Evolutionary conservation across 1,139 yeast genomes (phyloP).

Genomic region (Candida labiduridarum): DNA sequence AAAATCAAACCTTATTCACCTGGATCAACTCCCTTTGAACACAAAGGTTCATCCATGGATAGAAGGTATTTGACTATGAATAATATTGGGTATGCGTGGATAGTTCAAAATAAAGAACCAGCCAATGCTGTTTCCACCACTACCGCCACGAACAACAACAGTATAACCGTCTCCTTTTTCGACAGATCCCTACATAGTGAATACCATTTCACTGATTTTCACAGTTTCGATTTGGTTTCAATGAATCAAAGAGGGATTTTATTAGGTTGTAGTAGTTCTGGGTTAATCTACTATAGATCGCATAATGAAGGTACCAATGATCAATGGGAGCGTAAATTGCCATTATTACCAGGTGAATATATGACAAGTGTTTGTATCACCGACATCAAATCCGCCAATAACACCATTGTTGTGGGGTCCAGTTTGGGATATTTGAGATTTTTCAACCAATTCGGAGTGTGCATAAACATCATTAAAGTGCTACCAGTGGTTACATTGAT

Average conservation of each 20-base stretch:
- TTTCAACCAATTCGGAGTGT: conserved; percentile 44
- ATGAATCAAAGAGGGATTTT: conserved; percentile 68
- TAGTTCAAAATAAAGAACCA: conserved; percentile 51
- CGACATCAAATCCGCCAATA: conserved; percentile 22
- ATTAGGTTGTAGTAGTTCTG: conserved; percentile 50
- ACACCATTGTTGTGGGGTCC: conserved; percentile 46
- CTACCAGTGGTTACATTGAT: conserved; percentile 43
- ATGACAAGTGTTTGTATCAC: conserved; percentile 40
- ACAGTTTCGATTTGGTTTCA: conserved; percentile 74
- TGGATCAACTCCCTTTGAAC: conserved; percentile 75
- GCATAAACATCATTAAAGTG: conserved; percentile 41
- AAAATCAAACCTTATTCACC: conserved; percentile 55
- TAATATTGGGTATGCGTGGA: conserved; percentile 79
- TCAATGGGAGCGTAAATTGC: conserved; percentile 46
- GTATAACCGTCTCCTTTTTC: conserved; percentile 84
- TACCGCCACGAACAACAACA: conserved; percentile 41
- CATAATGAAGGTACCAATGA: conserved; percentile 48
- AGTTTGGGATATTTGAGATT: conserved; percentile 44
- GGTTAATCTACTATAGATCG: conserved; percentile 41
- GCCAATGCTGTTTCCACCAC: conserved; percentile 10
- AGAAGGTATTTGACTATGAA: conserved; percentile 84
- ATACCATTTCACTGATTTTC: conserved; percentile 81
- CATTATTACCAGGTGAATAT: conserved; percentile 36
- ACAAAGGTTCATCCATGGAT: conserved; percentile 21
- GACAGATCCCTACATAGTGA: conserved; percentile 80